These are phyloP conservation scores for Asterella californica DNA, from an alignment of 225 moss, liverwort and hornwort genomes.

Conservation along the genomic window DNA sequence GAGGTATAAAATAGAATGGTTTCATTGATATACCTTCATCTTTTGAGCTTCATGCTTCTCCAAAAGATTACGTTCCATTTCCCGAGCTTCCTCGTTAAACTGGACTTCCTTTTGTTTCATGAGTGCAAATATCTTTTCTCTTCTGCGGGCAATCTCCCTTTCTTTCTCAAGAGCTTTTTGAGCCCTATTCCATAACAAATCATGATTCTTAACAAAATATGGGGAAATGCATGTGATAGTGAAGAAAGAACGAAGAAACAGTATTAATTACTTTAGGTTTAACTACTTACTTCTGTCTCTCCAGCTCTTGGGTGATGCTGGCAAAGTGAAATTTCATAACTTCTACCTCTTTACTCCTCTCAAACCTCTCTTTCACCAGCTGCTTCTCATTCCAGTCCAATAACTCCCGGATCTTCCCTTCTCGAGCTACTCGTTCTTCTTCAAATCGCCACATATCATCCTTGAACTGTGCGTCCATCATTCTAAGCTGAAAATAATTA, in stretches of 20 bases:
- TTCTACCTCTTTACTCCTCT: constrained; percentile 27
- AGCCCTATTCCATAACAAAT: constrained; percentile 12
- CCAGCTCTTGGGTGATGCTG: constrained; percentile 23
- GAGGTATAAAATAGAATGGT: not conserved
- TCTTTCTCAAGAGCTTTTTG: constrained; percentile 31
- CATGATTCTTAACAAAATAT: not conserved
- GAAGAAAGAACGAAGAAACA: not conserved
- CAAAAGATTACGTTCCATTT: constrained; percentile 15
- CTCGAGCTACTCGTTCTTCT: constrained; percentile 12
- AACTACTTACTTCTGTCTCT: constrained; percentile 26
- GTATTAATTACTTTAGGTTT: not conserved
- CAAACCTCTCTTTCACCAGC: constrained; percentile 22
- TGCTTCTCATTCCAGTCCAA: constrained; percentile 26
- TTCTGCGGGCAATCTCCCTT: constrained; percentile 26
- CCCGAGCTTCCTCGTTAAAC: constrained; percentile 23
- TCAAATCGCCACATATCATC: constrained; percentile 23
- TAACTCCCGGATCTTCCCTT: constrained; percentile 19
- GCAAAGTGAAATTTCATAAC: constrained; percentile 16
- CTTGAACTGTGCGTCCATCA: constrained; percentile 33
- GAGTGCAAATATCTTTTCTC: constrained; percentile 3
- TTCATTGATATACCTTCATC: constrained; percentile 1
- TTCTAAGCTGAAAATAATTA: constrained; percentile 18
- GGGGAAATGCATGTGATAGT: not conserved
- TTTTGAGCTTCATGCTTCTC: constrained; percentile 34
- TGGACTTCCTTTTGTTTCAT: constrained; percentile 23